Conservation (phyloP, 371 early-diverging fungal genomes). For the Rhizopus stolonifer region DNA sequence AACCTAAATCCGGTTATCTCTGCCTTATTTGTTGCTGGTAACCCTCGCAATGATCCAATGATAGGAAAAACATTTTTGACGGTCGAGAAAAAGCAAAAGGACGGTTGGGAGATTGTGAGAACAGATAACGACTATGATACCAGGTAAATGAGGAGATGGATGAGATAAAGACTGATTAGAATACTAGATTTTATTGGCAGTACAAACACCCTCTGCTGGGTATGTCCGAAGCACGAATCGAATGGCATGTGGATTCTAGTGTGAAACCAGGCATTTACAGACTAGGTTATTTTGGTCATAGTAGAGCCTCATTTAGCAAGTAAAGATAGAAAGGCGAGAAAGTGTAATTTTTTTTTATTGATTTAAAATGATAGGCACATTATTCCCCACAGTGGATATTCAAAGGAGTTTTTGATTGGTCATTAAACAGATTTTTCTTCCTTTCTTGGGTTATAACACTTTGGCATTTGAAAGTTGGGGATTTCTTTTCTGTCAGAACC, state of each 20-base stretch:
- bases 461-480: conserved; percentile 28
- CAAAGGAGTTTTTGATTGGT: conserved; percentile 23
- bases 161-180: neutral
- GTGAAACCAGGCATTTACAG: conserved; percentile 33
- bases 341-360: neutral
- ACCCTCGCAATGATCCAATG: conserved; percentile 60
- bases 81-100: conserved; percentile 42
- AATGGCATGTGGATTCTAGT: conserved; percentile 34
- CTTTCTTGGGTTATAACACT: conserved; percentile 23
- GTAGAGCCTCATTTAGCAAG: conserved; percentile 25
- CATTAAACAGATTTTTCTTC: conserved; percentile 1
- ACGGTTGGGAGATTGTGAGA: conserved; percentile 37
- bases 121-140: conserved; percentile 53
- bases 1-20: conserved; percentile 5
- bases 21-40: conserved; percentile 58
- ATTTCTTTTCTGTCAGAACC: conserved; percentile 40
- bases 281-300: conserved; percentile 40
- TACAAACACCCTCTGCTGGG: conserved; percentile 31
- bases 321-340: conserved; percentile 22
- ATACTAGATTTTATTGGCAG: conserved; percentile 33
- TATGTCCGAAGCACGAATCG: conserved; percentile 35
- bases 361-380: conserved; percentile 5
- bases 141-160: no score
- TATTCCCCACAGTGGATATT: conserved; percentile 24
- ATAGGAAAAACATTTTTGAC: conserved; percentile 48